A percentile compares a stretch with the other conserved stretches of the same genome.
Evolutionary conservation across 208 protist genomes (phyloP).

Genomic region (Borovskyia barvae): DNA sequence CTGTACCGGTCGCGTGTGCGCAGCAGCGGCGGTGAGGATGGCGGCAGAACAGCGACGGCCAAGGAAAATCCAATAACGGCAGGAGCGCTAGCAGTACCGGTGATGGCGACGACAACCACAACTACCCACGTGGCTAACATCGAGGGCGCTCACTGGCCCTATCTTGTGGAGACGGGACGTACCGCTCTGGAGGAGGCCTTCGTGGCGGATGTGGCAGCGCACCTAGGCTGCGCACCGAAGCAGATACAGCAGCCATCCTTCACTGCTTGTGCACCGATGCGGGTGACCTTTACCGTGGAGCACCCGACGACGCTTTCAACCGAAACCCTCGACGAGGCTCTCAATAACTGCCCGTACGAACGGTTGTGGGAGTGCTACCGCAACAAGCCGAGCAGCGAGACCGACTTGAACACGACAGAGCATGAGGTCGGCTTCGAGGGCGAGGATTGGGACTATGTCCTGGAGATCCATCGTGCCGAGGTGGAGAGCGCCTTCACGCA

Average conservation of each 20-base stretch:
- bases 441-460: conserved; percentile 54
- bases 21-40: conserved; percentile 45
- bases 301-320: conserved; percentile 38
- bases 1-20: conserved; percentile 36
- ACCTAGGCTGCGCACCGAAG: conserved; percentile 20
- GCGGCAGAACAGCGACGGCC: conserved; percentile 41
- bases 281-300: conserved; percentile 34
- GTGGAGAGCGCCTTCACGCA: conserved; percentile 39
- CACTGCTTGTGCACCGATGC: too few relatives aligned
- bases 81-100: conserved; percentile 27
- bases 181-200: conserved; percentile 32
- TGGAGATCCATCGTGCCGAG: conserved; percentile 29
- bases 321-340: conserved; percentile 29
- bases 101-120: conserved; percentile 13
- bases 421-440: conserved; percentile 57
- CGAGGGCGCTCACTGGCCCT: conserved; percentile 68
- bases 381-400: conserved; percentile 32
- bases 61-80: conserved; percentile 33
- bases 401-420: conserved; percentile 24
- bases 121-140: conserved; percentile 64
- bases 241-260: conserved; percentile 11
- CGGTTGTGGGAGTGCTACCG: conserved; percentile 52
- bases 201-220: conserved; percentile 13
- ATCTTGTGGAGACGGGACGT: conserved; percentile 34
- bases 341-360: conserved; percentile 39